Evolutionary conservation across 1,139 yeast species (phyloP).

Genomic region (Zygosaccharomyces pseudobailii): DNA sequence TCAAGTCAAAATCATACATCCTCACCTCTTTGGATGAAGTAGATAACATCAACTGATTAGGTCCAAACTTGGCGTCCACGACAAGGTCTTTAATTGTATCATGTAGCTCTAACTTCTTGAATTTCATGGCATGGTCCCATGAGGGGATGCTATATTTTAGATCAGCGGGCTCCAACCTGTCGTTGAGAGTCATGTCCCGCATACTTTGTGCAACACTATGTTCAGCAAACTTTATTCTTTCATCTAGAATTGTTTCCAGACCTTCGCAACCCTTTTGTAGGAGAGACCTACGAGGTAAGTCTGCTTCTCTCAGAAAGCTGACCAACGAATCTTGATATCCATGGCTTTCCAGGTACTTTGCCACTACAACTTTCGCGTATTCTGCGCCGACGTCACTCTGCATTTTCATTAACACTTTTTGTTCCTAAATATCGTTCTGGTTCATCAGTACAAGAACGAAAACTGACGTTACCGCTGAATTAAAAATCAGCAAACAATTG

Average conservation of each 20-base stretch:
- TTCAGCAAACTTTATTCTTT: slow-evolving; percentile 41
- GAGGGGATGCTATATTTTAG: neutral
- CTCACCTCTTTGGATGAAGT: slow-evolving; percentile 17
- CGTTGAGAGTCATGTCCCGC: slow-evolving; percentile 16
- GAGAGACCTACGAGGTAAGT: slow-evolving; percentile 31
- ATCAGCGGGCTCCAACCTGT: slow-evolving; percentile 1
- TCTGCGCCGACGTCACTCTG: neutral
- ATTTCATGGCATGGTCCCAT: slow-evolving; percentile 18
- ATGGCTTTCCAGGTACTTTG: slow-evolving; percentile 49
- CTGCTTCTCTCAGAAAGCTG: slow-evolving; percentile 46
- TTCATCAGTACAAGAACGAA: neutral
- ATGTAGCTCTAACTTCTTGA: neutral
- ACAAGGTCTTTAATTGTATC: neutral
- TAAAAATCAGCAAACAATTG: neutral
- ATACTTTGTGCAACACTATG: slow-evolving; percentile 15
- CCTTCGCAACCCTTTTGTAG: slow-evolving; percentile 20
- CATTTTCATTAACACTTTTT: neutral
- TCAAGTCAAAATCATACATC: slow-evolving; percentile 9
- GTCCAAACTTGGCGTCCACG: neutral
- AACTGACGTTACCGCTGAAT: neutral
- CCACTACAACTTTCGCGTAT: slow-evolving; percentile 42
- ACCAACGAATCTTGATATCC: slow-evolving; percentile 44
- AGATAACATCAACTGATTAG: slow-evolving; percentile 11
- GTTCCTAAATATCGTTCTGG: no score
- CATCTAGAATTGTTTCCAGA: slow-evolving; percentile 47